Percentiles rank a stretch among this genome's conserved stretches.
phyloP scores from a whole-genome alignment of 805 yeast species.

The Myxozyma melibiosi region DNA sequence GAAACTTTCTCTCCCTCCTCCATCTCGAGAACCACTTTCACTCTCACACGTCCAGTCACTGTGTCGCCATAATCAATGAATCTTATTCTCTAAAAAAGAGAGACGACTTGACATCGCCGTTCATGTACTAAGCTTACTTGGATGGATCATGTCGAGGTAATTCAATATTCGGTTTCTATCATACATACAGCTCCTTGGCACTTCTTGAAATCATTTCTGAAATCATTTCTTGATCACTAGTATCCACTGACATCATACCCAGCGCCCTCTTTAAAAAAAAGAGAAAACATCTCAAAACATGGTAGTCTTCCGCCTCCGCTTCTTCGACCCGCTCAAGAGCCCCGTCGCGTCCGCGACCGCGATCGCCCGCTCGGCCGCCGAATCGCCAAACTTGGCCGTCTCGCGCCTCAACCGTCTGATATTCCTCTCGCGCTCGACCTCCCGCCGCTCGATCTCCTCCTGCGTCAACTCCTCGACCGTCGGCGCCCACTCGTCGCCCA shows the following conservation, averaged over 20 bases:
- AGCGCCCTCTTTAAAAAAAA: background rate
- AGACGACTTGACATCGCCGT: too few species aligned
- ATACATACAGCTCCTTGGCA: too few species aligned
- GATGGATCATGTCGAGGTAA: too few species aligned
- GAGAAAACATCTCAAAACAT: conserved; percentile 12
- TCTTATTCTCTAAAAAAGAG: too few species aligned
- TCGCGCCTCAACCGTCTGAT: conserved; percentile 91
- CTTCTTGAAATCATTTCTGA: too few species aligned
- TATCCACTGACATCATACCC: background rate
- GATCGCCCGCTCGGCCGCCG: conserved; percentile 40
- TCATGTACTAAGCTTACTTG: too few species aligned
- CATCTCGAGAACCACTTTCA: too few species aligned
- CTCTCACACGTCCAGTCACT: too few species aligned
- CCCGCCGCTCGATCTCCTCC: conserved; percentile 93
- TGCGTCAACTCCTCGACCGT: conserved; percentile 80
- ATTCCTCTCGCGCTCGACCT: conserved; percentile 91
- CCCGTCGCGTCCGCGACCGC: conserved; percentile 23
- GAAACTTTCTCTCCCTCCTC: too few species aligned
- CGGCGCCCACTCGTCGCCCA: conserved; percentile 87
- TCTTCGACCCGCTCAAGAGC: conserved; percentile 16
- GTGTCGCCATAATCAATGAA: too few species aligned
- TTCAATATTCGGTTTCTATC: too few species aligned
- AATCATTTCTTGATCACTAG: too few species aligned
- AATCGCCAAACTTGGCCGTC: conserved; percentile 69
- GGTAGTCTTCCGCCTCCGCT: conserved; percentile 27